A percentile compares a stretch with the other conserved stretches of the same genome.
Evolutionary conservation across 177 flowering plant species (phyloP).

Genomic region (Tripterygium wilfordii): DNA sequence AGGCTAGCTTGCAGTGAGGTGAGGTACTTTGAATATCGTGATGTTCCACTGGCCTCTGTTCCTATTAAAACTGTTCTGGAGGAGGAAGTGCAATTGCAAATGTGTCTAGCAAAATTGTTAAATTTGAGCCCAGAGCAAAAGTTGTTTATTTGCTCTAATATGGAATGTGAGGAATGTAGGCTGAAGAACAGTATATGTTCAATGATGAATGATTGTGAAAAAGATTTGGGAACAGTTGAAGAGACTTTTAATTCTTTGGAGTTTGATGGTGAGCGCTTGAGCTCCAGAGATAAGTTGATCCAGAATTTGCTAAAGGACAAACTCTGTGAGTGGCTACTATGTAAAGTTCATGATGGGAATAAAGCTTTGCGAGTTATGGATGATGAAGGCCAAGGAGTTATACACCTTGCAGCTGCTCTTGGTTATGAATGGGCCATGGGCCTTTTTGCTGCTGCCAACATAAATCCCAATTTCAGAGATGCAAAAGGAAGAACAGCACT

Average conservation of each 20-base stretch:
- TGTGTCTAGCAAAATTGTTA: constrained; percentile 48
- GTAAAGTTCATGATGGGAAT: constrained; percentile 52
- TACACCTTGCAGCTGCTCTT: constrained; percentile 55
- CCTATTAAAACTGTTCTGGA: constrained; percentile 20
- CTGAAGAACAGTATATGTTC: constrained; percentile 22
- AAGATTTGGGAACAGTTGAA: constrained; percentile 26
- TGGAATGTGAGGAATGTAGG: constrained; percentile 44
- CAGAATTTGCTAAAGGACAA: constrained; percentile 49
- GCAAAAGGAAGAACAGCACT: constrained; percentile 62
- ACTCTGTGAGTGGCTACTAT: constrained; percentile 57
- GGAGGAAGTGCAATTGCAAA: constrained; percentile 46
- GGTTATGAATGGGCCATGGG: constrained; percentile 59
- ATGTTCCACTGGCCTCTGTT: constrained; percentile 18
- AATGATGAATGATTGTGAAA: constrained; percentile 11
- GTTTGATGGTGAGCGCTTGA: constrained; percentile 9
- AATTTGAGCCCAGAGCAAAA: constrained; percentile 23
- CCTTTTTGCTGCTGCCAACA: constrained; percentile 57
- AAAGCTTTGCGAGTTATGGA: constrained; percentile 54
- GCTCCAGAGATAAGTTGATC: constrained; percentile 34
- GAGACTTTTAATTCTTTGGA: constrained; percentile 8
- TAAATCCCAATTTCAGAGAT: constrained; percentile 67
- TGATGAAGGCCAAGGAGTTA: constrained; percentile 60
- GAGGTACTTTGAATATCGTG: constrained; percentile 62
- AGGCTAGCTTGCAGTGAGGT: constrained; percentile 87
- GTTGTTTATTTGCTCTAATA: constrained; percentile 33